These are phyloP conservation scores for Pseudocercospora musae DNA, from an alignment of 2,329 filamentous ascomycete species.

Conservation along the genomic window DNA sequence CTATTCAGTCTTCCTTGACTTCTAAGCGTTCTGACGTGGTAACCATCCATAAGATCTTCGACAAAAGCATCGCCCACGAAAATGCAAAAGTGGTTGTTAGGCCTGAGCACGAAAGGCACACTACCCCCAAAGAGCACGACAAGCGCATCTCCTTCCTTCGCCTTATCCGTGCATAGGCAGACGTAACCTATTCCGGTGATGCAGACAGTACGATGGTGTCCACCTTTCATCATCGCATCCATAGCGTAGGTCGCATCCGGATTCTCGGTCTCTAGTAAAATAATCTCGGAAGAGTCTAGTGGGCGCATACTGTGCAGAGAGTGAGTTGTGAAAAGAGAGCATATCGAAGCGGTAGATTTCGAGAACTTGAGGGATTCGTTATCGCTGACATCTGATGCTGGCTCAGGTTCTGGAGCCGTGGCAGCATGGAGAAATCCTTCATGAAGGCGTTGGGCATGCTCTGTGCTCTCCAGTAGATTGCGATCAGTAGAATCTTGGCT, in stretches of 20 bases:
- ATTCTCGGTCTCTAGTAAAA: conserved; percentile 2
- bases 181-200: background rate
- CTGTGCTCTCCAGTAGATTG: background rate
- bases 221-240: conserved; percentile 10
- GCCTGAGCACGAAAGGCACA: conserved; percentile 4
- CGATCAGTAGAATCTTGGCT: conserved; percentile 9
- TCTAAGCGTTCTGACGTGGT: background rate
- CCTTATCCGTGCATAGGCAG: background rate
- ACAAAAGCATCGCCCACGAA: background rate
- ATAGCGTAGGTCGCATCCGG: conserved; percentile 11
- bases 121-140: conserved; percentile 1
- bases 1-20: background rate
- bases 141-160: background rate
- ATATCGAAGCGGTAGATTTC: background rate
- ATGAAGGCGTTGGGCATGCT: conserved; percentile 1
- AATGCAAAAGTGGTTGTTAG: background rate
- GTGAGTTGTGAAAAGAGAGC: background rate
- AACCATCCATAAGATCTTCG: background rate
- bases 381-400: background rate
- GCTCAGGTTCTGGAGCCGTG: background rate
- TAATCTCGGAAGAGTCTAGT: background rate
- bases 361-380: background rate
- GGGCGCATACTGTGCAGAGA: background rate
- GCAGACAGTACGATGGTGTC: conserved; percentile 7
- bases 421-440: conserved; percentile 6